phyloP scores from a whole-genome alignment of 208 protist species.

The Trichomonas vaginalis region DNA sequence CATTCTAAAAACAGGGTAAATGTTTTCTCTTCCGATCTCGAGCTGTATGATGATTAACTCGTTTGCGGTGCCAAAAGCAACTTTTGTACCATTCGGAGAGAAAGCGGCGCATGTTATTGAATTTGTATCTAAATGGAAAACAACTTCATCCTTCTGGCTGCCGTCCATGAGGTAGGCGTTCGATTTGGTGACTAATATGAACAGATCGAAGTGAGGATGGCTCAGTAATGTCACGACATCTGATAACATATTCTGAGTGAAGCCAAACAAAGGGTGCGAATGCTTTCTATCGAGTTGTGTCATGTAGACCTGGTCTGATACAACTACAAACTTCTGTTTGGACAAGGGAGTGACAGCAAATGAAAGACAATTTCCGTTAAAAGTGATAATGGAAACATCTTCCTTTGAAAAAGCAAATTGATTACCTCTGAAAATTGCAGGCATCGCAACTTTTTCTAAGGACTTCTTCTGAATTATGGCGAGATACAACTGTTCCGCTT shows the following conservation, averaged over 20 bases:
- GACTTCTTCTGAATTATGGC: neutral
- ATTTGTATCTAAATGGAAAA: neutral
- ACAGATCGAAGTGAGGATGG: neutral
- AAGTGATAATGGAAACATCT: neutral
- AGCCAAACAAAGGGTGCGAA: neutral
- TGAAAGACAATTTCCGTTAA: neutral
- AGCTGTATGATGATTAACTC: neutral
- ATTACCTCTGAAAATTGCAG: neutral
- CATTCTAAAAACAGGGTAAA: neutral
- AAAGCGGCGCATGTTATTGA: neutral
- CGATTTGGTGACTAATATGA: neutral
- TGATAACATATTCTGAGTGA: neutral
- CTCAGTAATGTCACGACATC: neutral
- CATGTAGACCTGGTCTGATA: neutral
- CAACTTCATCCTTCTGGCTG: neutral
- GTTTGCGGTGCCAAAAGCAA: neutral
- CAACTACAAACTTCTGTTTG: neutral
- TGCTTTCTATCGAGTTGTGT: neutral
- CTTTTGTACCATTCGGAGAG: neutral
- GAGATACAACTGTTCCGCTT: neutral
- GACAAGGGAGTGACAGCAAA: neutral
- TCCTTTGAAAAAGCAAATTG: neutral
- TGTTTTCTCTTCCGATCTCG: neutral
- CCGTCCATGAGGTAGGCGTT: neutral
- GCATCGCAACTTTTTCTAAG: neutral